Conservation (phyloP, 148 eudicot genomes). For the Vaccinium myrtillus region DNA sequence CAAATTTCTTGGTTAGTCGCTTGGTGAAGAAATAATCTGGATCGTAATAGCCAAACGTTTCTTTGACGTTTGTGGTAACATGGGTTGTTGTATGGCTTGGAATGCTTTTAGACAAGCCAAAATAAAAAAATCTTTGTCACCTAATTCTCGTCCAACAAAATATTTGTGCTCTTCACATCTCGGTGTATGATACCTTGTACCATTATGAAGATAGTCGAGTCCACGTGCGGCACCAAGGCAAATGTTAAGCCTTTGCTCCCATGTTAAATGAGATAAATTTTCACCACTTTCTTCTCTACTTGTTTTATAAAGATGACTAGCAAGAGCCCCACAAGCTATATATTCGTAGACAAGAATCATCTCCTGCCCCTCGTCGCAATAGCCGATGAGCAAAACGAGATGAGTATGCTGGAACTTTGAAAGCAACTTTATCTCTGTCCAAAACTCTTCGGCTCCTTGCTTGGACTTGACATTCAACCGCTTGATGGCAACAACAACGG, state of each 20-base stretch:
- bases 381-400: no score
- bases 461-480: no score
- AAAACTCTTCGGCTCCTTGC: no score
- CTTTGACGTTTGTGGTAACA: no score
- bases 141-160: background rate
- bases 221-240: no score
- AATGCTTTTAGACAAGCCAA: background rate
- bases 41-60: background rate
- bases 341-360: no score
- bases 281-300: background rate
- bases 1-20: background rate
- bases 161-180: background rate
- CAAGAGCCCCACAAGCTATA: background rate
- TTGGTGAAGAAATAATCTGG: background rate
- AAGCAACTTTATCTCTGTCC: no score
- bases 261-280: background rate
- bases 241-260: background rate
- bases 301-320: background rate
- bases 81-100: background rate
- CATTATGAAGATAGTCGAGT: no score
- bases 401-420: no score
- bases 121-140: conserved; percentile 3
- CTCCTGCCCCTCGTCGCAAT: no score
- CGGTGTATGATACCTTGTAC: no score
- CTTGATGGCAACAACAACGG: no score